phyloP scores from a whole-genome alignment of 140 eudicot genomes.

The Cichorium intybus region DNA sequence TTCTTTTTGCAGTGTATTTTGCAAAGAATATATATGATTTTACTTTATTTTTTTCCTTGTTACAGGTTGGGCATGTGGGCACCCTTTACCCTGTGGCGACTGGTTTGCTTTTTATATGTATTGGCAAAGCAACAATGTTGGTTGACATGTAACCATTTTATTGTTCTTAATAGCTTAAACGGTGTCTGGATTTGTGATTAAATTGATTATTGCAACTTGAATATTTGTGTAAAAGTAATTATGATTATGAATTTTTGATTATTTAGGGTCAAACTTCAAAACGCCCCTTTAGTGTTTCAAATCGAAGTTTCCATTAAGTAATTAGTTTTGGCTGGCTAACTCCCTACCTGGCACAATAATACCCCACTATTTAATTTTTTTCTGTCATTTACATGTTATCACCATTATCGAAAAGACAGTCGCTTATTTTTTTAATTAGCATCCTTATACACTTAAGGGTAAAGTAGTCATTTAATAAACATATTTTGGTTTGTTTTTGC shows the following conservation, averaged over 20 bases:
- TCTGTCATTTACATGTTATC: too few relatives aligned
- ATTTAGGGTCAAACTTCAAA: neutral
- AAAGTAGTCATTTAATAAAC: too few relatives aligned
- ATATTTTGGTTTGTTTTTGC: too few relatives aligned
- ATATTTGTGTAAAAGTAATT: too few relatives aligned
- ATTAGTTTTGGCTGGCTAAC: too few relatives aligned
- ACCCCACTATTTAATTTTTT: too few relatives aligned
- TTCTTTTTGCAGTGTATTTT: conserved; percentile 3
- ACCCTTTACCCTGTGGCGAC: conserved; percentile 99
- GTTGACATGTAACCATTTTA: conserved; percentile 68
- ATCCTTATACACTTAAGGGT: too few relatives aligned
- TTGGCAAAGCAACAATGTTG: conserved; percentile 92
- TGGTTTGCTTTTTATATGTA: conserved; percentile 87
- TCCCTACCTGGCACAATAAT: too few relatives aligned
- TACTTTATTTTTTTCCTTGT: conserved; percentile 16
- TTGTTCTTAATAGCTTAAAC: neutral
- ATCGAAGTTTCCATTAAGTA: neutral
- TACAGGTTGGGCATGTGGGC: conserved; percentile 98
- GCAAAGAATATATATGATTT: conserved; percentile 5
- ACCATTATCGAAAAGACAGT: too few relatives aligned
- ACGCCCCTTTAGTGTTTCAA: neutral
- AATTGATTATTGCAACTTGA: neutral
- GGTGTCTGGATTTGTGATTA: neutral
- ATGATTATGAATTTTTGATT: too few relatives aligned
- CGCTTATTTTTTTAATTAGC: too few relatives aligned